phyloP scores from a whole-genome alignment of 805 yeast species.

The Torulaspora indica region DNA sequence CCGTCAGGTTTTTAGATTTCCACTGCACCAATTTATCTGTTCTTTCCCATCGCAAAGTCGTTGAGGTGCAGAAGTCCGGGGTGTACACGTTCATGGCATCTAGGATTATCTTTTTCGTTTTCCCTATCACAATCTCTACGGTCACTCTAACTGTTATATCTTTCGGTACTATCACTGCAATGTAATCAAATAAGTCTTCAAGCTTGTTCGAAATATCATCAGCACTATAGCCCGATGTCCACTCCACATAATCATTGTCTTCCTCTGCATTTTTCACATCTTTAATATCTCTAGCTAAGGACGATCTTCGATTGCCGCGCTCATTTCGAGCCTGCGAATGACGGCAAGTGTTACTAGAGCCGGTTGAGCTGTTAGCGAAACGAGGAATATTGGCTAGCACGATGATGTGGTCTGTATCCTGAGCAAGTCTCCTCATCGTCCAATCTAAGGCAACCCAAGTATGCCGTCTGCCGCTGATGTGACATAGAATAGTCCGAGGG shows the following conservation, averaged over 20 bases:
- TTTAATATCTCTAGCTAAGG: slow-evolving; percentile 11
- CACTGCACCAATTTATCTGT: slow-evolving; percentile 24
- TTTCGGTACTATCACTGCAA: slow-evolving; percentile 18
- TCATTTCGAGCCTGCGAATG: slow-evolving; percentile 7
- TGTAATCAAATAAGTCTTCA: slow-evolving; percentile 24
- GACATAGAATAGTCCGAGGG: slow-evolving; percentile 53
- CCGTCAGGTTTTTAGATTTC: slow-evolving; percentile 27
- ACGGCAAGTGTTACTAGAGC: slow-evolving; percentile 4
- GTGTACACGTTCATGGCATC: slow-evolving; percentile 34
- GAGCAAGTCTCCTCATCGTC: slow-evolving; percentile 50
- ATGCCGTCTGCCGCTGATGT: slow-evolving; percentile 65
- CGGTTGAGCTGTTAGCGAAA: slow-evolving; percentile 14
- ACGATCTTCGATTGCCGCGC: slow-evolving; percentile 8
- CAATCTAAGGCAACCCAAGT: slow-evolving; percentile 83
- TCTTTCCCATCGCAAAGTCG: slow-evolving; percentile 26
- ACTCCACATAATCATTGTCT: slow-evolving; percentile 19
- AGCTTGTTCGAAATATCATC: slow-evolving; percentile 22
- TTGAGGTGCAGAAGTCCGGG: slow-evolving; percentile 32
- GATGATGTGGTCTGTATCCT: slow-evolving; percentile 63
- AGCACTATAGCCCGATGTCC: slow-evolving; percentile 34
- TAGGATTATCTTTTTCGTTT: slow-evolving; percentile 21
- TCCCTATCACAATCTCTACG: slow-evolving; percentile 34
- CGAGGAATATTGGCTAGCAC: slow-evolving; percentile 45
- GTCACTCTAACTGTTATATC: slow-evolving; percentile 32
- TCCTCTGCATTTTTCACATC: slow-evolving; percentile 8